phyloP scores from a whole-genome alignment of 441 rosid species.

The Pelargonium exstipulatum region DNA sequence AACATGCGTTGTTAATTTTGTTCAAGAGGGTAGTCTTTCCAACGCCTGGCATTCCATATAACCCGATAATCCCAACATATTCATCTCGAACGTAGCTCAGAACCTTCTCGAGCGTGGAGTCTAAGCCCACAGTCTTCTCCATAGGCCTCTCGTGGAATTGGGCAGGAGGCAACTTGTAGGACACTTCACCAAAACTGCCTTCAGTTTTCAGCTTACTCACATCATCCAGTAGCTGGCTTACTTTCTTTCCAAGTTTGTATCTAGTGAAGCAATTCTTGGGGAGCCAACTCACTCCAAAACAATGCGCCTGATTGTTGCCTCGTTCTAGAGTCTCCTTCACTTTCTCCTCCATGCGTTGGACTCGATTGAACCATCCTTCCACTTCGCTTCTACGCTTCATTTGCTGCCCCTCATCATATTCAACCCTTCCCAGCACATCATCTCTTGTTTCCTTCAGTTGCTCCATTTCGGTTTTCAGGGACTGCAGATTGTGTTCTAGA shows the following conservation, averaged over 20 bases:
- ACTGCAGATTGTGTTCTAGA: neutral
- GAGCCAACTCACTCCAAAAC: neutral
- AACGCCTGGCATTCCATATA: constrained; percentile 12
- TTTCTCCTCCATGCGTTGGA: neutral
- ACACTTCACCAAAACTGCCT: neutral
- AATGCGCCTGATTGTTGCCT: neutral
- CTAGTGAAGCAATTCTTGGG: constrained; percentile 4
- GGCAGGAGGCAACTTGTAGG: neutral
- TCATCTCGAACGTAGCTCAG: neutral
- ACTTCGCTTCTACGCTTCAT: neutral
- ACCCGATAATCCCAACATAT: constrained; percentile 5
- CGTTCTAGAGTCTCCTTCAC: neutral
- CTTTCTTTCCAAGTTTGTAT: constrained; percentile 13
- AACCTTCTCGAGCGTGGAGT: neutral
- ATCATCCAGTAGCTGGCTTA: neutral
- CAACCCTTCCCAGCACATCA: neutral
- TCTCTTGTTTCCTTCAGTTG: neutral
- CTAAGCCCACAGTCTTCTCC: constrained; percentile 5
- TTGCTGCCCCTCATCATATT: neutral
- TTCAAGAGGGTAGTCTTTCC: constrained; percentile 14
- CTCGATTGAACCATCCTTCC: constrained; percentile 1
- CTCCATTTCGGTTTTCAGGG: neutral
- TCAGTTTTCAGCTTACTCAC: neutral
- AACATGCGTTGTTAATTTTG: neutral
- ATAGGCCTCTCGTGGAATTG: constrained; percentile 1